Conservation (phyloP, 495 filamentous ascomycete species). For the Aspergillus conjunctus region DNA sequence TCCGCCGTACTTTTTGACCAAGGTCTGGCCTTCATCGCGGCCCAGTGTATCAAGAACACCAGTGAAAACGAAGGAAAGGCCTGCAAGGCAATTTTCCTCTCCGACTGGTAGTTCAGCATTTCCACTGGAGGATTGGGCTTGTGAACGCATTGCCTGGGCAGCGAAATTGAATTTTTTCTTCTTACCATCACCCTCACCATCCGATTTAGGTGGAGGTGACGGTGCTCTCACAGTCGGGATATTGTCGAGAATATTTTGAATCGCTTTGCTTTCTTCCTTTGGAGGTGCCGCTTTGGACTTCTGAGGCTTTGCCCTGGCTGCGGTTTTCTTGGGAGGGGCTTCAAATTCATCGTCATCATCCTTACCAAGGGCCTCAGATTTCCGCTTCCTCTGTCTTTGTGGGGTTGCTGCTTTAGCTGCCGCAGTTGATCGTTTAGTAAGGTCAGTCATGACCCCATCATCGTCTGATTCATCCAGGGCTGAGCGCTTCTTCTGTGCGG, state of each 20-base stretch:
- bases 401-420: conserved; percentile 34
- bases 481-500: conserved; percentile 49
- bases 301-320: conserved; percentile 48
- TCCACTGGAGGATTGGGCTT: conserved; percentile 58
- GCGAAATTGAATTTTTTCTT: conserved; percentile 71
- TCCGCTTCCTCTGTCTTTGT: conserved; percentile 55
- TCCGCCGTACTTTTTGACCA: conserved; percentile 92
- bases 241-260: conserved; percentile 83
- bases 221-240: conserved; percentile 81
- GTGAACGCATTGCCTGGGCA: conserved; percentile 54
- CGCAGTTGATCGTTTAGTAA: conserved; percentile 41
- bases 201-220: conserved; percentile 63
- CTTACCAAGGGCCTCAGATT: conserved; percentile 54
- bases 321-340: conserved; percentile 38
- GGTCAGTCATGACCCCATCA: conserved; percentile 53
- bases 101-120: conserved; percentile 77
- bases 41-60: conserved; percentile 77
- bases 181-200: conserved; percentile 47
- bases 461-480: conserved; percentile 45
- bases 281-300: conserved; percentile 61
- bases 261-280: conserved; percentile 66
- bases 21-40: conserved; percentile 79
- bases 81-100: conserved; percentile 86
- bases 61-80: conserved; percentile 97
- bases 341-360: conserved; percentile 41